Conservation (phyloP, 2,329 filamentous ascomycete species). For the Arthroderma uncinatum region DNA sequence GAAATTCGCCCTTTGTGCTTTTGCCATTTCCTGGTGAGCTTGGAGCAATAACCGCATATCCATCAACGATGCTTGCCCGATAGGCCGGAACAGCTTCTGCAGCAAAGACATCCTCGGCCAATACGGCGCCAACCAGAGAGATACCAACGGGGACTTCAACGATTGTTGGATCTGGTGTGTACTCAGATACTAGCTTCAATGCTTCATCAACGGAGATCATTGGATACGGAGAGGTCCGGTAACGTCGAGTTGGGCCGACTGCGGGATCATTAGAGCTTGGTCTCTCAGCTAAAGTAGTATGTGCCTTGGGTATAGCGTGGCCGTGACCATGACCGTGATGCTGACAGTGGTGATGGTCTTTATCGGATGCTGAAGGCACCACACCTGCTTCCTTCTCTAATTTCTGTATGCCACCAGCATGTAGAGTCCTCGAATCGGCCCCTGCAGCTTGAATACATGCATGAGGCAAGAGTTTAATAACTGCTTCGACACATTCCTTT, state of each 20-base stretch:
- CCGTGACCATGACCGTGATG: slow-evolving; percentile 50
- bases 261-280: slow-evolving; percentile 50
- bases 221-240: slow-evolving; percentile 79
- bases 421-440: slow-evolving; percentile 65
- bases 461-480: slow-evolving; percentile 84
- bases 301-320: slow-evolving; percentile 54
- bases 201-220: slow-evolving; percentile 84
- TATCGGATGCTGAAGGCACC: slow-evolving; percentile 15
- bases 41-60: slow-evolving; percentile 67
- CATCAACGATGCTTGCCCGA: slow-evolving; percentile 90
- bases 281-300: slow-evolving; percentile 53
- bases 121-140: slow-evolving; percentile 59
- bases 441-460: slow-evolving; percentile 86
- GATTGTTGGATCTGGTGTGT: slow-evolving; percentile 55
- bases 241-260: slow-evolving; percentile 53
- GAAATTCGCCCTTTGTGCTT: slow-evolving; percentile 66
- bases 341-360: slow-evolving; percentile 35
- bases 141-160: slow-evolving; percentile 51
- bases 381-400: slow-evolving; percentile 75
- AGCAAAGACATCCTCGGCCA: slow-evolving; percentile 74
- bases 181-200: slow-evolving; percentile 56
- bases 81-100: slow-evolving; percentile 82
- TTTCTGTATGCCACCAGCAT: slow-evolving; percentile 69
- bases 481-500: slow-evolving; percentile 78
- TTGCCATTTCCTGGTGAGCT: slow-evolving; percentile 30